Evolutionary conservation across 148 eudicot species (phyloP).

Genomic region (Gaultheria prostrata): DNA sequence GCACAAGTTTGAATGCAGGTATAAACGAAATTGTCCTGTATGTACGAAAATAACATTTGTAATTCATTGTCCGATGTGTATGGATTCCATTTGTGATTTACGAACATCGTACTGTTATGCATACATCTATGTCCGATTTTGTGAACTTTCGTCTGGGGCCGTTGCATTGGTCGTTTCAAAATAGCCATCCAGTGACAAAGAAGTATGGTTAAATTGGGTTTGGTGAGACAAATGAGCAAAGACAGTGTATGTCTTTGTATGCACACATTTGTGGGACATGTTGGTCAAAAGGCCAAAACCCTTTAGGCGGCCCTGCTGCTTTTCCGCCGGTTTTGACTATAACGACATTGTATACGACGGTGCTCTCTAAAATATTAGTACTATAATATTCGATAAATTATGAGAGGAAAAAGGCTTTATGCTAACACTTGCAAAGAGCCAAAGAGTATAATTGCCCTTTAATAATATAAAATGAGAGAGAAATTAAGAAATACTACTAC

Average conservation of each 20-base stretch:
- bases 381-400: too few species aligned
- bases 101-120: too few species aligned
- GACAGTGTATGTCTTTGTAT: background rate
- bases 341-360: background rate
- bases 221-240: background rate
- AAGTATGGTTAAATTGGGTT: background rate
- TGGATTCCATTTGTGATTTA: too few species aligned
- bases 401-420: background rate
- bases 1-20: too few species aligned
- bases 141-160: too few species aligned
- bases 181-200: background rate
- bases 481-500: too few species aligned
- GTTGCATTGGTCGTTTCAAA: background rate
- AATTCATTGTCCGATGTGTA: too few species aligned
- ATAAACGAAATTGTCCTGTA: too few species aligned
- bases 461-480: too few species aligned
- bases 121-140: too few species aligned
- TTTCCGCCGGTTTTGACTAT: constrained; percentile 14
- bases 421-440: background rate
- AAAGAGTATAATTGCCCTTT: too few species aligned
- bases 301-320: background rate
- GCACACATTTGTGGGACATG: background rate
- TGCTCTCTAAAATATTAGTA: background rate
- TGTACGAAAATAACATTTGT: too few species aligned
- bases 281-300: background rate